Evolutionary conservation across 164 flowering plant species (phyloP), one percentile per base, ranked within the genome.

Genomic region (Magnolia kwangsiensis): DNA sequence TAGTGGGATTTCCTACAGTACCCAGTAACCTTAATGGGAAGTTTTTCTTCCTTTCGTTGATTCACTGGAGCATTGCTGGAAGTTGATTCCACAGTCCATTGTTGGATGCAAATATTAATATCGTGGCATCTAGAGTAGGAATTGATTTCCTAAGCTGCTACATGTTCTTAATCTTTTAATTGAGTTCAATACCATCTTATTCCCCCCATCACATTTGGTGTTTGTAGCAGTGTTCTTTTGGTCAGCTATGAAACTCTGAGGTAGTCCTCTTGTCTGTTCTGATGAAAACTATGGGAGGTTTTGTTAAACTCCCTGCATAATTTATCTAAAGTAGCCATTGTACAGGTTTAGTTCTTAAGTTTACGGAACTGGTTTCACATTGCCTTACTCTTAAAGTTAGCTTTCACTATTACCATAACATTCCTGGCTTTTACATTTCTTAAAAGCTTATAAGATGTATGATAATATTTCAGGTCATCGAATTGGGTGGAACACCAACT

Each of bases 401-500:
- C 45, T 55, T 11, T 55, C 61, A 55, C 13, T 55, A 4, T 55
- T 55, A 55, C 61, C 16, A 55, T 55, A 11, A 55, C 18, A 55
- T 19, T 3, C 61, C 14, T 16, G 18, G 13, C 16, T 55, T 55
- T 55, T 37, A 37, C 45, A 37, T 37, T 37, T 37, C 45, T 37
- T 37, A 37, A 37, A 37, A 37, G 45, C 45, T 37, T 65, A 23
- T 7, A 74, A 49, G 18, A 21, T 50, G 27, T 24, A 19, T 69
- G 31, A 9, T 23, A 67, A 72, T 77, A 51, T 83, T 78, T 69
- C 88, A 96, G 98, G 98, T 93, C 20, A 91, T 92, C 27, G 97
- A 94, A 84, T 87, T 93, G 86, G 97, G 97, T 50, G 97, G 96
- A 66, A 89, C 80, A 72, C 99, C 99, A 18, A 96, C 98, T 19